Evolutionary conservation across 495 filamentous ascomycete species (phyloP).

Genomic region (Podospora didyma): DNA sequence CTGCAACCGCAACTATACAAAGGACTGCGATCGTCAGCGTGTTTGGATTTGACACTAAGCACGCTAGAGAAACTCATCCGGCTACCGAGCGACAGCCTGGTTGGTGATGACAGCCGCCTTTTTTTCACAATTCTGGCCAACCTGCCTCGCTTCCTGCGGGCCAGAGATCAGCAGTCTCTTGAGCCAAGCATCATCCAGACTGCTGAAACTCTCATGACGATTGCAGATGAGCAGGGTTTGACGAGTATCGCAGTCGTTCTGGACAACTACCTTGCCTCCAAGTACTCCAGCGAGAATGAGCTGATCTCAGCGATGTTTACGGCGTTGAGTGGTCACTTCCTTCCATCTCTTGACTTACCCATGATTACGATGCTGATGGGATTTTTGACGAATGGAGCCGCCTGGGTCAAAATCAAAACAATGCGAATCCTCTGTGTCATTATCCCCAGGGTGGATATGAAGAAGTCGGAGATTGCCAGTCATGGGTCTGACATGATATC

Average conservation of each 20-base stretch:
- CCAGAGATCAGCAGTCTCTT: slow-evolving; percentile 62
- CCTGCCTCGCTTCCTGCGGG: slow-evolving; percentile 78
- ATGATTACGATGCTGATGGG: slow-evolving; percentile 89
- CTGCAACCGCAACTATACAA: slow-evolving; percentile 84
- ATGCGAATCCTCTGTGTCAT: slow-evolving; percentile 85
- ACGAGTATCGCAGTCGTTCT: slow-evolving; percentile 56
- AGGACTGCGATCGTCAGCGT: slow-evolving; percentile 81
- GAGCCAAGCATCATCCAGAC: slow-evolving; percentile 53
- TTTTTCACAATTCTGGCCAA: slow-evolving; percentile 85
- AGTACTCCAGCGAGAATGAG: slow-evolving; percentile 67
- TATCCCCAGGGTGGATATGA: slow-evolving; percentile 91
- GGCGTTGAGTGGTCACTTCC: slow-evolving; percentile 73
- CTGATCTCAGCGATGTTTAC: slow-evolving; percentile 72
- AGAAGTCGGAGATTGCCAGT: slow-evolving; percentile 78
- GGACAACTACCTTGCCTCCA: slow-evolving; percentile 62
- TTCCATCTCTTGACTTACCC: slow-evolving; percentile 78
- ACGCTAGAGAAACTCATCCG: slow-evolving; percentile 72
- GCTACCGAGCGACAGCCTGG: slow-evolving; percentile 74
- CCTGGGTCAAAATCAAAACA: slow-evolving; percentile 87
- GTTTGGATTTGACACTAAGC: slow-evolving; percentile 69
- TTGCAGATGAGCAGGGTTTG: slow-evolving; percentile 67
- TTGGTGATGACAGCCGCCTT: slow-evolving; percentile 76
- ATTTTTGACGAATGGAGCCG: slow-evolving; percentile 77
- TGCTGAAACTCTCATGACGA: slow-evolving; percentile 63
- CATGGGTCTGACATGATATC: slow-evolving; percentile 96